Conservation (phyloP, 768 basidiomycete genomes). For the Pisolithus orientalis region DNA sequence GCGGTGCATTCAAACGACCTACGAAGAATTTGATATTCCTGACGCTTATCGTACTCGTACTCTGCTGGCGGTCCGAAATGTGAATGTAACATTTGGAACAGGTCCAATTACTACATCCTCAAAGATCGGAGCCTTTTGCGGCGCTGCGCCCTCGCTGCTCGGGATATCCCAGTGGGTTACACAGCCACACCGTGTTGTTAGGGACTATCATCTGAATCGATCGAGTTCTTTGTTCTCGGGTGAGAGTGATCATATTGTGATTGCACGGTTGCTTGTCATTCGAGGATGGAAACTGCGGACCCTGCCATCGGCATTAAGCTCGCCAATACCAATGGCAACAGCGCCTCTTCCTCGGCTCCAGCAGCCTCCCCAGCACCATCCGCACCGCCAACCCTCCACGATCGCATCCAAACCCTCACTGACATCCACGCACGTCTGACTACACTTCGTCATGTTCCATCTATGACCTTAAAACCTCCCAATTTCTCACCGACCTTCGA, state of each 20-base stretch:
- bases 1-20: no score
- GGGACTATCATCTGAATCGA: background rate
- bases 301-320: background rate
- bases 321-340: background rate
- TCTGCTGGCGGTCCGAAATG: no score
- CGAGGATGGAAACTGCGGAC: background rate
- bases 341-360: conserved; percentile 1
- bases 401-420: conserved; percentile 41
- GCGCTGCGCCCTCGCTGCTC: no score
- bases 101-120: no score
- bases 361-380: background rate
- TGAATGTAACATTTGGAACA: no score
- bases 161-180: background rate
- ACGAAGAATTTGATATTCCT: no score
- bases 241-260: background rate
- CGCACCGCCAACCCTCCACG: conserved; percentile 27
- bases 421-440: conserved; percentile 42
- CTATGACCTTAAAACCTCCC: conserved; percentile 35
- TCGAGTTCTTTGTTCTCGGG: background rate
- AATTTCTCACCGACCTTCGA: conserved; percentile 21
- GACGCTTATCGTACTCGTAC: no score
- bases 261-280: background rate
- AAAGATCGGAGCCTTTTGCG: no score
- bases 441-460: conserved; percentile 40
- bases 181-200: background rate